Evolutionary conservation across 805 yeast genomes (phyloP).

Genomic region (Zygosaccharomyces rouxii): DNA sequence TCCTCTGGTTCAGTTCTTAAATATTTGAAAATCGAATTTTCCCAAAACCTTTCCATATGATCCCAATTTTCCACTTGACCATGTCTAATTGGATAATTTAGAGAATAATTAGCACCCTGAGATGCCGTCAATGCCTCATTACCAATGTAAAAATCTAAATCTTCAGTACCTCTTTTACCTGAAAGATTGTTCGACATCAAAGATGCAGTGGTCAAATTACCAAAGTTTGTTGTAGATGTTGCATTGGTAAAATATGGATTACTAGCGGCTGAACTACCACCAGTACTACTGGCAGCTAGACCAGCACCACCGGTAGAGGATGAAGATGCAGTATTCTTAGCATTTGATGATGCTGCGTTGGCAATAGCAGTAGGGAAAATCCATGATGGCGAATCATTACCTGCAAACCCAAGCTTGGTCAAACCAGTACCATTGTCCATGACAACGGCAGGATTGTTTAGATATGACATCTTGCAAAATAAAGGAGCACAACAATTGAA

Average conservation of each 20-base stretch:
- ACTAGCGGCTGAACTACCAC: conserved; percentile 8
- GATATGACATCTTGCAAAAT: conserved; percentile 45
- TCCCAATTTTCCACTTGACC: conserved; percentile 99
- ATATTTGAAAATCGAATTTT: conserved; percentile 91
- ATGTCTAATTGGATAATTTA: conserved; percentile 90
- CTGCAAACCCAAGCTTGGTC: conserved; percentile 97
- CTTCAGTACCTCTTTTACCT: conserved; percentile 85
- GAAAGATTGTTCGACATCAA: conserved; percentile 42
- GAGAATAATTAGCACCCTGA: conserved; percentile 82
- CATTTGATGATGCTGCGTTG: conserved; percentile 51
- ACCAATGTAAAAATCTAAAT: conserved; percentile 90
- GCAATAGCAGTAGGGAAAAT: conserved; percentile 94
- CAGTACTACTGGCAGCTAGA: conserved; percentile 18
- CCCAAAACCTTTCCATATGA: conserved; percentile 99
- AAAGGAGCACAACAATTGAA: not conserved
- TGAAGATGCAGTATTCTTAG: conserved; percentile 36
- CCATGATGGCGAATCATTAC: conserved; percentile 96
- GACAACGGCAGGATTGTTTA: conserved; percentile 88
- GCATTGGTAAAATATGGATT: conserved; percentile 34
- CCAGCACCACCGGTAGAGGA: conserved; percentile 34
- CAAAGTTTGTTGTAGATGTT: conserved; percentile 36
- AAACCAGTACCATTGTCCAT: conserved; percentile 99
- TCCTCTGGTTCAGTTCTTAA: conserved; percentile 98
- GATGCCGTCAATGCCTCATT: conserved; percentile 91
- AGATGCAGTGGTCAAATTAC: conserved; percentile 24